Base-by-base conservation (phyloP, 805 yeast genomes). In the Clavispora vitiphila region DNA sequence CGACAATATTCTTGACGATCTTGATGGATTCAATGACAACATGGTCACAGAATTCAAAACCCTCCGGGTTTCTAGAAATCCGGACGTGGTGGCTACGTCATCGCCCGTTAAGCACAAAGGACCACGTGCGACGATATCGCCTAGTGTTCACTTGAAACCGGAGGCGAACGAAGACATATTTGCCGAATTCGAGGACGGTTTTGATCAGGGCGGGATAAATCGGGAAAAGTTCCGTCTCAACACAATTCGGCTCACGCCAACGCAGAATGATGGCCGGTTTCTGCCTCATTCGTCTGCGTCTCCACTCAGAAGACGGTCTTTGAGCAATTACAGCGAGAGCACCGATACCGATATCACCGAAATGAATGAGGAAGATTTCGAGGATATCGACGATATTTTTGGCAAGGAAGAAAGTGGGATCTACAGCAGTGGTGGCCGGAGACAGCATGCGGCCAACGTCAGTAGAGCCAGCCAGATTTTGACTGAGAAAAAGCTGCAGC, bases 311-410 rank as follows among this genome's bases (percentile, higher is more conserved):
- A 41, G 62, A 8, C 56, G 54, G 29, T 53, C 66, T 1, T 46
- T 66, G 32, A 57, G 66, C 42, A 69, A 65, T 21, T 65, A 65
- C 43, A 64, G 72, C 41, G 73, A 68, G 41, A 64, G 55, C n/a
- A 51, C 56, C 5, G 70, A 64, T 24, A 69, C 73, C 0, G 72
- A 67, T 38, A 57, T 60, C 27, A 67, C 74, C 2, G 64, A 65
- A 26, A 51, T 67, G 46, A 57, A 64, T 39, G 72, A 65, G 21
- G 68, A 64, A 2, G 72, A 63, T 23, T 57, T 60, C 41, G 69
- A 64, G 38, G 69, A 63, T 19, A 40, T 65, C 34, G 74, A 68
- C 42, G 58, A 64, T 39, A 59, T 66, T 10, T 65, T 65, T 48
- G 70, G 69, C 12, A 54, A 56, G 37, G 67, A 64, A 37, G 70